These are phyloP conservation scores for Sporothrix mexicana DNA, from an alignment of 2,329 filamentous ascomycete species.

Conservation along the genomic window DNA sequence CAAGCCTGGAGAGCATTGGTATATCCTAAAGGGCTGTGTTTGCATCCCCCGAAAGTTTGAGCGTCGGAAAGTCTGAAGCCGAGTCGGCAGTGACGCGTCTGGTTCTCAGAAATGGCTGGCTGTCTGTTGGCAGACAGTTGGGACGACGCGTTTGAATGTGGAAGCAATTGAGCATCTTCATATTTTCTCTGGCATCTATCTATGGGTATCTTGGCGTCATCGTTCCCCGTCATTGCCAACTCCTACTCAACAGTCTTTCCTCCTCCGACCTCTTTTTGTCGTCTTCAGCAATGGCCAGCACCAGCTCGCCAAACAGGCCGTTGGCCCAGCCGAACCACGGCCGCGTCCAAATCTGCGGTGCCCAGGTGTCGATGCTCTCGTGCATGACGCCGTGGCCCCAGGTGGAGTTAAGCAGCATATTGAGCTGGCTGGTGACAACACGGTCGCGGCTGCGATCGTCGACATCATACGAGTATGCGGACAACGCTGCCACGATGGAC, in stretches of 20 bases:
- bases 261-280: conserved; percentile 41
- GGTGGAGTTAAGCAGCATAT: conserved; percentile 69
- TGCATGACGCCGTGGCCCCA: conserved; percentile 78
- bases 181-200: background rate
- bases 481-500: conserved; percentile 78
- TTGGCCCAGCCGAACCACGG: conserved; percentile 86
- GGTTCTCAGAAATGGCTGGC: background rate
- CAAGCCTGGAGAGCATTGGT: too few relatives aligned
- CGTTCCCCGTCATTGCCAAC: conserved; percentile 41
- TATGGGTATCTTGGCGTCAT: conserved; percentile 7
- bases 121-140: background rate
- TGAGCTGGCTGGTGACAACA: conserved; percentile 62
- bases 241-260: conserved; percentile 41
- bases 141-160: background rate
- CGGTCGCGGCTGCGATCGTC: conserved; percentile 59
- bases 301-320: conserved; percentile 80
- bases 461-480: conserved; percentile 68
- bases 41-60: too few relatives aligned
- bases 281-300: conserved; percentile 57
- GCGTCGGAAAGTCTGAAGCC: background rate
- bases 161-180: background rate
- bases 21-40: too few relatives aligned
- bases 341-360: conserved; percentile 52
- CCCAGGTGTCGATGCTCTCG: conserved; percentile 75
- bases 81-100: background rate